Evolutionary conservation across 441 rosid genomes (phyloP).

Genomic region (Gossypium schwendimanii): DNA sequence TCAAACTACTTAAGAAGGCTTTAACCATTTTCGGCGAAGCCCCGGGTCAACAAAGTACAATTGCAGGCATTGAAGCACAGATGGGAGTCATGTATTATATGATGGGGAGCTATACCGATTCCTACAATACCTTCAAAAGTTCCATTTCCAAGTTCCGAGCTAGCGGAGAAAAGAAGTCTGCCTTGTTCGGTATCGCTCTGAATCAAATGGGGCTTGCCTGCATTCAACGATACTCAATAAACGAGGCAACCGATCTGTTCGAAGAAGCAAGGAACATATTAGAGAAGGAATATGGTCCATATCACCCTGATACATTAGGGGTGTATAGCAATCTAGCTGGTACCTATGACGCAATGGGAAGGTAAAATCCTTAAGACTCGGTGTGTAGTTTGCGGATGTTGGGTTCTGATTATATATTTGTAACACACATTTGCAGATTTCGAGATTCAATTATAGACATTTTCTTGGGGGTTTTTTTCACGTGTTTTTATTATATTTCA

Average conservation of each 20-base stretch:
- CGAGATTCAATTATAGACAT: neutral
- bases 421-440: neutral
- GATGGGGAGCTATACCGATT: constrained; percentile 65
- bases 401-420: too few species aligned
- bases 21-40: constrained; percentile 48
- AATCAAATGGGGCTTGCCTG: constrained; percentile 91
- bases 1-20: constrained; percentile 59
- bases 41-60: constrained; percentile 70
- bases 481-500: neutral
- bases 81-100: constrained; percentile 82
- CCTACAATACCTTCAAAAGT: constrained; percentile 57
- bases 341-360: constrained; percentile 98
- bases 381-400: neutral
- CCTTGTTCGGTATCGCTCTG: constrained; percentile 71
- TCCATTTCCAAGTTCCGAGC: constrained; percentile 64
- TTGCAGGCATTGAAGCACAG: constrained; percentile 89
- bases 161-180: constrained; percentile 72
- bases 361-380: constrained; percentile 30
- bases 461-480: neutral
- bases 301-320: constrained; percentile 82
- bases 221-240: constrained; percentile 57
- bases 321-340: constrained; percentile 92
- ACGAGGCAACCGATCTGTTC: constrained; percentile 73
- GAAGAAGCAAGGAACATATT: constrained; percentile 77
- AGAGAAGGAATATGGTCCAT: constrained; percentile 77